phyloP scores from a whole-genome alignment of 2,329 filamentous ascomycete species.

The Aureobasidium vineae region DNA sequence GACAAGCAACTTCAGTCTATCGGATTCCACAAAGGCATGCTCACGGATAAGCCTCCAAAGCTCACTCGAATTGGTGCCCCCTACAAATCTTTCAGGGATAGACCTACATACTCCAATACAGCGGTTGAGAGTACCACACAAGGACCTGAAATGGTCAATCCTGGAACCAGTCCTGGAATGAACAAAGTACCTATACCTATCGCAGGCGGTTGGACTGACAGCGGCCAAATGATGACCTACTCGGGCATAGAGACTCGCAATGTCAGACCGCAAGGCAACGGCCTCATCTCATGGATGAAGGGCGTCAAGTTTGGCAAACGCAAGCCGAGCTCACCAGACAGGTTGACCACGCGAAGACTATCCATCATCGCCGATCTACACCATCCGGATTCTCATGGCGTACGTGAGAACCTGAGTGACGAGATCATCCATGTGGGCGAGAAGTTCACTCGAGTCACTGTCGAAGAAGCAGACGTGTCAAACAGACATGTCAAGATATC shows the following conservation, averaged over 20 bases:
- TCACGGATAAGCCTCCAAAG: constrained; percentile 55
- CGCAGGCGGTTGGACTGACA: constrained; percentile 35
- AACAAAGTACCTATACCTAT: constrained; percentile 30
- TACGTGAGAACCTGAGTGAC: constrained; percentile 55
- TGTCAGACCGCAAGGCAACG: constrained; percentile 42
- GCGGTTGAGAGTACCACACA: not conserved
- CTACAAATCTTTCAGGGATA: constrained; percentile 81
- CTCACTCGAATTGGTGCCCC: constrained; percentile 78
- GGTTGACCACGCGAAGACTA: constrained; percentile 23
- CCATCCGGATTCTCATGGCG: not conserved
- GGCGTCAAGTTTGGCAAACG: constrained; percentile 60
- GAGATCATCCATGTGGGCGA: constrained; percentile 62
- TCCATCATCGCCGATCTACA: constrained; percentile 26
- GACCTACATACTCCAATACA: not conserved
- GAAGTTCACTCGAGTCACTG: constrained; percentile 60
- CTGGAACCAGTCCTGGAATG: constrained; percentile 30
- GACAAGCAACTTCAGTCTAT: constrained; percentile 63
- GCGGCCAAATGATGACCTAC: constrained; percentile 50
- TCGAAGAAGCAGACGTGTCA: constrained; percentile 58
- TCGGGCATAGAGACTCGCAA: constrained; percentile 50
- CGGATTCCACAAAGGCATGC: constrained; percentile 68
- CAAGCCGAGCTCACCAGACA: constrained; percentile 27
- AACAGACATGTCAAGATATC: constrained; percentile 56
- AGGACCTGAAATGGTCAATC: not conserved
- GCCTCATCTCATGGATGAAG: constrained; percentile 63